phyloP scores from a whole-genome alignment of 768 basidiomycete genomes.

The Hysterangium stoloniferum region DNA sequence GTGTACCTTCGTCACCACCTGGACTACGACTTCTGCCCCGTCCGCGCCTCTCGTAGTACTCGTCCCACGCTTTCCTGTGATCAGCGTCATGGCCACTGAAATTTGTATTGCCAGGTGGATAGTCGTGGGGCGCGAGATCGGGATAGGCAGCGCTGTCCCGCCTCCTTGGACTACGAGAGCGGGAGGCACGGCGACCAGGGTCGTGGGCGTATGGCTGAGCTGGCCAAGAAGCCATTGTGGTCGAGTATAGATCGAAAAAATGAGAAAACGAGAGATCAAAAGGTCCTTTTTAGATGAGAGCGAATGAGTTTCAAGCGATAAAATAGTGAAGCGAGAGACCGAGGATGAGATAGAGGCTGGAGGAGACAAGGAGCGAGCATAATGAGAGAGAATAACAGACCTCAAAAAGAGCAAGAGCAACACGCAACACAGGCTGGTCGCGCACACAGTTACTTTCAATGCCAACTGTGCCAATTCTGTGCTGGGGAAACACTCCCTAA shows the following conservation, averaged over 20 bases:
- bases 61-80: conserved; percentile 62
- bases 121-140: conserved; percentile 48
- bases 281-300: conserved; percentile 8
- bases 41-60: conserved; percentile 38
- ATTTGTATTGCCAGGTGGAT: conserved; percentile 48
- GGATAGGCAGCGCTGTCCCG: conserved; percentile 48
- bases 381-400: conserved; percentile 73
- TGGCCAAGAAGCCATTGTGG: conserved; percentile 67
- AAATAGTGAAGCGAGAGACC: conserved; percentile 44
- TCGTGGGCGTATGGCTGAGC: conserved; percentile 31
- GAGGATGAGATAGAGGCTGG: too few species aligned
- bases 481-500: too few species aligned
- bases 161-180: conserved; percentile 71
- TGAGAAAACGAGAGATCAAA: conserved; percentile 1
- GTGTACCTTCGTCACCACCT: conserved; percentile 55
- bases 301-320: conserved; percentile 32
- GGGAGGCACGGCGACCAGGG: conserved; percentile 66
- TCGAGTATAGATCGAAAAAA: not conserved
- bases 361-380: conserved; percentile 76
- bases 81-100: conserved; percentile 64
- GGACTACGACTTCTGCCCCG: conserved; percentile 75
- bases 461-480: too few species aligned
- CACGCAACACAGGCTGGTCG: not conserved
- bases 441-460: conserved; percentile 5
- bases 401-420: conserved; percentile 34